Evolutionary conservation across 2,329 filamentous ascomycete species (phyloP).

Genomic region (Simplicillium sp.): DNA sequence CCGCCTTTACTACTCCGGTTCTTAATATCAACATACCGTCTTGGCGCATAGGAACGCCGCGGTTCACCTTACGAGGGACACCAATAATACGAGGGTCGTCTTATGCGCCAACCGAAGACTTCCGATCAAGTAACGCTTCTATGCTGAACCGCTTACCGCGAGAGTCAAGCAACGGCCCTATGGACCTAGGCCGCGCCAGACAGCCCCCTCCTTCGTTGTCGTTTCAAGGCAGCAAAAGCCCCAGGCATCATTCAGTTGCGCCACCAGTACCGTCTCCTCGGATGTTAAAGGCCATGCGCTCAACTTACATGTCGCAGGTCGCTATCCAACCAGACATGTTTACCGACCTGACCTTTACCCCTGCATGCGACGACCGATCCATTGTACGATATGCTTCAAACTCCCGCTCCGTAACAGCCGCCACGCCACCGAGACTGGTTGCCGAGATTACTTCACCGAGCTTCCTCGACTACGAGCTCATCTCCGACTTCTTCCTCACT

Average conservation of each 20-base stretch:
- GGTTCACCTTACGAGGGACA: constrained; percentile 68
- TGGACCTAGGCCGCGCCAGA: constrained; percentile 11
- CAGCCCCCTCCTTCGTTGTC: constrained; percentile 15
- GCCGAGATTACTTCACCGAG: constrained; percentile 94
- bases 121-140: constrained; percentile 52
- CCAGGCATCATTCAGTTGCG: constrained; percentile 12
- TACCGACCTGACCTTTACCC: constrained; percentile 69
- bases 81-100: constrained; percentile 74
- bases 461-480: constrained; percentile 91
- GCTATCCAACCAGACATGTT: constrained; percentile 69
- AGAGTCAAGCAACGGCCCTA: too few relatives aligned
- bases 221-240: constrained; percentile 6
- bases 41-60: constrained; percentile 73
- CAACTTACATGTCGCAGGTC: constrained; percentile 38
- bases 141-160: constrained; percentile 26
- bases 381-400: constrained; percentile 73
- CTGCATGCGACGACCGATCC: constrained; percentile 65
- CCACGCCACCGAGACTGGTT: constrained; percentile 82
- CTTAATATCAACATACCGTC: constrained; percentile 73
- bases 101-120: constrained; percentile 66
- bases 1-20: constrained; percentile 35
- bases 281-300: constrained; percentile 29
- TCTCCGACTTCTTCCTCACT: constrained; percentile 96
- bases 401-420: constrained; percentile 71
- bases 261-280: constrained; percentile 20